phyloP scores from a whole-genome alignment of 805 yeast species.

The Hanseniaspora guilliermondii region DNA sequence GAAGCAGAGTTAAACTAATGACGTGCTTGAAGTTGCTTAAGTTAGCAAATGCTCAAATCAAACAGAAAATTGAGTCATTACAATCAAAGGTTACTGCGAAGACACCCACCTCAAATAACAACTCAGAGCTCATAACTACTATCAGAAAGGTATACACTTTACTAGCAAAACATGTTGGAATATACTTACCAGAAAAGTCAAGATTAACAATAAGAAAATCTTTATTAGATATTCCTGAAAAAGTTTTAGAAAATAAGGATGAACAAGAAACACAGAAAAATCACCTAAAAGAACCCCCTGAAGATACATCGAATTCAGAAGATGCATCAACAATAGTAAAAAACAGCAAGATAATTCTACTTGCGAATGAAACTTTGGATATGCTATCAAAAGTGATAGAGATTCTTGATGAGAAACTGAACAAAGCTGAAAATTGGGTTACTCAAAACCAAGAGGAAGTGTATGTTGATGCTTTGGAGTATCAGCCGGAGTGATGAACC shows the following conservation, averaged over 20 bases:
- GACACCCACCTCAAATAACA: conserved; percentile 18
- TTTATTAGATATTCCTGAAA: conserved; percentile 59
- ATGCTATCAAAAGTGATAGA: conserved; percentile 73
- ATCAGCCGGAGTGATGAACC: neutral
- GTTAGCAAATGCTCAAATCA: conserved; percentile 67
- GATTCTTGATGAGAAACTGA: conserved; percentile 74
- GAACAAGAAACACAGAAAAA: neutral
- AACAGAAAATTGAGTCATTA: conserved; percentile 50
- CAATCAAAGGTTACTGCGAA: conserved; percentile 29
- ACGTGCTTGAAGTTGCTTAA: conserved; percentile 70
- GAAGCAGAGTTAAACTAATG: conserved; percentile 40
- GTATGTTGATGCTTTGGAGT: conserved; percentile 1
- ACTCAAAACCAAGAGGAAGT: conserved; percentile 32
- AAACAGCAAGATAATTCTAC: conserved; percentile 60
- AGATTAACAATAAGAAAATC: conserved; percentile 70
- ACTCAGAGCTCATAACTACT: conserved; percentile 70
- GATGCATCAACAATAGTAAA: conserved; percentile 25
- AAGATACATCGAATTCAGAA: neutral
- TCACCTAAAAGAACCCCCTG: neutral
- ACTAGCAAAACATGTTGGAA: conserved; percentile 74
- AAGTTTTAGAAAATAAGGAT: conserved; percentile 30
- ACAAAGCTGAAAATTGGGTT: conserved; percentile 78
- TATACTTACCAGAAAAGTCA: conserved; percentile 63
- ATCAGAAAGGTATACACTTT: conserved; percentile 78
- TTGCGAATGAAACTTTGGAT: conserved; percentile 82